Conservation (phyloP, 495 filamentous ascomycete species). For the Jackrogersella multiformis region DNA sequence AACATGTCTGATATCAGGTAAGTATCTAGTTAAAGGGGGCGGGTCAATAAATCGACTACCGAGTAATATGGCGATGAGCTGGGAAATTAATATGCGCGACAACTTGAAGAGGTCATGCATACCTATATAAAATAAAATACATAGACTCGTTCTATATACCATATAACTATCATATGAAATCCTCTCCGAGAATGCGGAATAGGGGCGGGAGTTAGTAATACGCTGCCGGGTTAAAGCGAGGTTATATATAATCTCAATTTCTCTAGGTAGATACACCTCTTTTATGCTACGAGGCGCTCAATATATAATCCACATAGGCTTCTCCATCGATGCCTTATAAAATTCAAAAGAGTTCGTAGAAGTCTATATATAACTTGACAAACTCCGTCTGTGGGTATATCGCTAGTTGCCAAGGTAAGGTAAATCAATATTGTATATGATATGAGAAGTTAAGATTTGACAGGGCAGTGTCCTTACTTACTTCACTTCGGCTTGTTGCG, state of each 20-base stretch:
- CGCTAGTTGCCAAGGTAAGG: slow-evolving; percentile 27
- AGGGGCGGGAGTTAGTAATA: slow-evolving; percentile 14
- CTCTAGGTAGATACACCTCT: no score
- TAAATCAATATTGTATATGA: slow-evolving; percentile 8
- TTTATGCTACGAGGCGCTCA: slow-evolving; percentile 7
- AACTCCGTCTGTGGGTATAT: slow-evolving; percentile 34
- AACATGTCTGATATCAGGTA: no score
- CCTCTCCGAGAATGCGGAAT: slow-evolving; percentile 14
- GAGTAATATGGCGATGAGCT: background rate
- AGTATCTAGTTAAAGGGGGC: no score
- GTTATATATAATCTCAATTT: no score
- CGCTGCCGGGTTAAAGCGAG: no score
- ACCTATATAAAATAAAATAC: slow-evolving; percentile 11
- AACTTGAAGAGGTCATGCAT: background rate
- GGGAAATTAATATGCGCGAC: background rate
- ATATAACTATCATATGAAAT: background rate
- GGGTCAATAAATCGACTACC: background rate
- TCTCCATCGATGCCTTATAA: slow-evolving; percentile 41
- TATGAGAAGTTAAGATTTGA: background rate
- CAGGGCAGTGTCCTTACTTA: slow-evolving; percentile 4
- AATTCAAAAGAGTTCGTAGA: slow-evolving; percentile 41
- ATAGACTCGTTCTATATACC: background rate
- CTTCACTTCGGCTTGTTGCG: slow-evolving; percentile 20
- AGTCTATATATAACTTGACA: slow-evolving; percentile 41
- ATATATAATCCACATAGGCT: slow-evolving; percentile 39